Percentiles rank a stretch among this genome's conserved stretches.
Conservation (phyloP, 2,329 filamentous ascomycete genomes). For the Massarina eburnea region DNA sequence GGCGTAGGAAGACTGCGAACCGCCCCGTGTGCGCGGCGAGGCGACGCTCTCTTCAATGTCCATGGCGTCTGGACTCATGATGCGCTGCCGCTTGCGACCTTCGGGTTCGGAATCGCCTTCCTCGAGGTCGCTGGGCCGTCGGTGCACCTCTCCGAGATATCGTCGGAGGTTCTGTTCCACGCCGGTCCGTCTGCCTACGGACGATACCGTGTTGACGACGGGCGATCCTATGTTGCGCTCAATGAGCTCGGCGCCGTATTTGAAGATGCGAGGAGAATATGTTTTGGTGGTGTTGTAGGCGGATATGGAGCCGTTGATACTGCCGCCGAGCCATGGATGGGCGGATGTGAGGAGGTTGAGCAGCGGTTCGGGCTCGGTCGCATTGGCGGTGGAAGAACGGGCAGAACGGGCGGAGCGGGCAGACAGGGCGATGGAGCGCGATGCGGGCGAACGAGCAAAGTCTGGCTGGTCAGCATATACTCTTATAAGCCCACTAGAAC, state of each 20-base stretch:
- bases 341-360: constrained; percentile 84
- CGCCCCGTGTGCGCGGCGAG: constrained; percentile 46
- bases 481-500: no score
- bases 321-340: constrained; percentile 81
- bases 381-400: constrained; percentile 6
- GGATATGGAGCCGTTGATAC: constrained; percentile 80
- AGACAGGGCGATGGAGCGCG: constrained; percentile 33
- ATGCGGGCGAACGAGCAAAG: constrained; percentile 45
- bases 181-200: constrained; percentile 80
- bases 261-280: constrained; percentile 82
- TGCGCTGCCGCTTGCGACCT: constrained; percentile 47
- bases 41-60: constrained; percentile 51
- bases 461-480: constrained; percentile 34
- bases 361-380: constrained; percentile 71
- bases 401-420: no score
- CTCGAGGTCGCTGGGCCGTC: constrained; percentile 56
- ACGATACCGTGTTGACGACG: constrained; percentile 82
- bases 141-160: constrained; percentile 65
- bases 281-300: constrained; percentile 88
- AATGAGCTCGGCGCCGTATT: constrained; percentile 86
- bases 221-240: constrained; percentile 82
- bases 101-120: constrained; percentile 41
- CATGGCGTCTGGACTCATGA: constrained; percentile 46
- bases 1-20: constrained; percentile 66
- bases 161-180: constrained; percentile 85